Base-by-base conservation (phyloP, 2,329 filamentous ascomycete genomes). In the Colletotrichum falcatum region DNA sequence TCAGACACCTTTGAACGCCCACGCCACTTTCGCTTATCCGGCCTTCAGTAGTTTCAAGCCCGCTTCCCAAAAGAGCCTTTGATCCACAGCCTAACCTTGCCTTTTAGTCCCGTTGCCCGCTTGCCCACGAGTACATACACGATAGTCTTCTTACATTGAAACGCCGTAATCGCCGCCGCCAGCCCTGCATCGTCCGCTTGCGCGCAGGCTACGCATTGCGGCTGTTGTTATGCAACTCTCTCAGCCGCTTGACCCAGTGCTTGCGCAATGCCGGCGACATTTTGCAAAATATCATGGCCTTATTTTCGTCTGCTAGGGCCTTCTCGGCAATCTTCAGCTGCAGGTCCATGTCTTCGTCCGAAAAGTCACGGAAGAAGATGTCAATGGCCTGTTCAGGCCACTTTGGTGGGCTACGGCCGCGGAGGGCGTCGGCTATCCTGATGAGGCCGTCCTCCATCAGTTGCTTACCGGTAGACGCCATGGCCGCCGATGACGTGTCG, bases 251-350 rank as follows among this genome's bases (percentile, higher is more conserved):
- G 2, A 90, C 84, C 88, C 88, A 90, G 74, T 89, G 87, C 70
- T 83, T 81, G 58, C 87, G 81, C 71, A 90, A 77, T 14, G 78
- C 76, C 2, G 81, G 78, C 0, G 87, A 85, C 86, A 89, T 89
- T 79, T 89, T 89, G 80, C 87, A 88, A 73, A 89, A 90, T 51
- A 89, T 83, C 82, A 89, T 86, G 37, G 88, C 88, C 76, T 88
- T 89, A 75, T 85, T 86, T 72, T 89, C 85, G 73, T 89, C 86
- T n/a, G 86, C 84, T 33, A 90, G 80, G 1, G 87, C 84, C 72
- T 87, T 87, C 76, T 90, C 87, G 0, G 87, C 87, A 42, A 90
- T 87, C 77, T 86, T 88, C 48, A 90, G 80, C 79, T 89, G 88
- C 66, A 90, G 76, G 73, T 90, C 88, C 70, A 86, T 80, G 69